Evolutionary conservation across 2,329 filamentous ascomycete species (phyloP), one percentile per base, ranked within the genome.

Genomic region (Aspergillus sergii): DNA sequence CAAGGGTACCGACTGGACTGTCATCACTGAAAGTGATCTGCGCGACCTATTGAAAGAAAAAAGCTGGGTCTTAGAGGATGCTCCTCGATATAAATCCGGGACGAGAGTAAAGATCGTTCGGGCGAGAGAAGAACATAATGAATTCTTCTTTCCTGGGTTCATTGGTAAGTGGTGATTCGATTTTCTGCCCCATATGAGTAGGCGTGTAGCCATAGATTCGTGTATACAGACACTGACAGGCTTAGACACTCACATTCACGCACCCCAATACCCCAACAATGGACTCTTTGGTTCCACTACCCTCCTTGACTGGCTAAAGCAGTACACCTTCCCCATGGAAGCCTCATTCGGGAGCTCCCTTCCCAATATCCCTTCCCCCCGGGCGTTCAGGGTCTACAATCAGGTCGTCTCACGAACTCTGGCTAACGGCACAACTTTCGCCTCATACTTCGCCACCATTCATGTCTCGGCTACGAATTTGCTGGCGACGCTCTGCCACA

Each of bases 251-350:
- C 95, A 99, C 76, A 91, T 97, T 62, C 95, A 99, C 76, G 95
- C 95, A 10, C 87, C 94, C 0, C 95, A 99, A 80, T 97, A 97
- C 72, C 93, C 94, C 62, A 99, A 99, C 74, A 88, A 88, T 1
- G 95, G 95, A 63, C 90, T 99, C 67, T 98, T 98, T 75, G 95
- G 95, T 72, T 95, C 94, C 68, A 90, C 92, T 0, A 97, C 94
- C 0, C 88, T 99, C 36, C 86, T 99, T 16, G 91, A 95, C 79
- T 99, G 95, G 95, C 84, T 99, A 6, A 87, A 94, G 71, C 95
- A 85, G 19, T 98, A 99, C 81, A 99, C 95, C 0, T 99, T 98
- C 74, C 95, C 95, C 0, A 86, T 97, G 66, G 95, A 99, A 79
- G 84, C 89, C 1, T 93, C 91, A 11, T 88, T 97, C 64, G 80